phyloP scores from a whole-genome alignment of 2,329 filamentous ascomycete species.

The Bertia moriformis region DNA sequence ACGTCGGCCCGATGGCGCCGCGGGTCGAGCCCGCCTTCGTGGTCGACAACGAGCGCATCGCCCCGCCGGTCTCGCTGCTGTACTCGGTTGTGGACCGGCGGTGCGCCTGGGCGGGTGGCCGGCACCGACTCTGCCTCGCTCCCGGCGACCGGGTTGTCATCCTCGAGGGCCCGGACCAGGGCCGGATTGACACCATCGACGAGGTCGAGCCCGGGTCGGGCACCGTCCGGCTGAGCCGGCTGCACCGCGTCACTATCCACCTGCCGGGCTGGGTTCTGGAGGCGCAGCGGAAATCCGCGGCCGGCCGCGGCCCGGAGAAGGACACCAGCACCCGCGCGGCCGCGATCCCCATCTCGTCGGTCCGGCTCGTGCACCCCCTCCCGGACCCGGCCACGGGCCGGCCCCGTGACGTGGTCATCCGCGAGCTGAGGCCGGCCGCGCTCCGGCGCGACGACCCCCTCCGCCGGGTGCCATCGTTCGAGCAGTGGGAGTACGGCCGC shows the following conservation, averaged over 20 bases:
- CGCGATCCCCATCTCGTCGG: conserved; percentile 50
- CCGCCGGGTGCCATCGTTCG: conserved; percentile 22
- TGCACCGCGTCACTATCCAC: conserved; percentile 10
- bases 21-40: conserved; percentile 35
- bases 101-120: neutral
- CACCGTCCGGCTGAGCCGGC: conserved; percentile 42
- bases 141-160: conserved; percentile 70
- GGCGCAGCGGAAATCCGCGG: conserved; percentile 13
- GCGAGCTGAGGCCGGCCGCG: conserved; percentile 43
- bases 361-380: conserved; percentile 72
- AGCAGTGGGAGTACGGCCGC: neutral
- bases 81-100: neutral
- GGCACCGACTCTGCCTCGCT: conserved; percentile 43
- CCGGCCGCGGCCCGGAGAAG: conserved; percentile 14
- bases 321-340: conserved; percentile 27
- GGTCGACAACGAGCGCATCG: conserved; percentile 3
- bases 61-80: conserved; percentile 8
- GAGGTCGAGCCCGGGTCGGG: conserved; percentile 37
- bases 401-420: conserved; percentile 63
- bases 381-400: conserved; percentile 48
- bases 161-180: conserved; percentile 62
- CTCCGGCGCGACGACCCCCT: conserved; percentile 31
- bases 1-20: conserved; percentile 64
- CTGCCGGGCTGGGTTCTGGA: conserved; percentile 19
- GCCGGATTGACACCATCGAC: conserved; percentile 65